Evolutionary conservation across 495 filamentous ascomycete species (phyloP), one percentile per base, ranked within the genome.

Genomic region (Endocarpon pusillum): DNA sequence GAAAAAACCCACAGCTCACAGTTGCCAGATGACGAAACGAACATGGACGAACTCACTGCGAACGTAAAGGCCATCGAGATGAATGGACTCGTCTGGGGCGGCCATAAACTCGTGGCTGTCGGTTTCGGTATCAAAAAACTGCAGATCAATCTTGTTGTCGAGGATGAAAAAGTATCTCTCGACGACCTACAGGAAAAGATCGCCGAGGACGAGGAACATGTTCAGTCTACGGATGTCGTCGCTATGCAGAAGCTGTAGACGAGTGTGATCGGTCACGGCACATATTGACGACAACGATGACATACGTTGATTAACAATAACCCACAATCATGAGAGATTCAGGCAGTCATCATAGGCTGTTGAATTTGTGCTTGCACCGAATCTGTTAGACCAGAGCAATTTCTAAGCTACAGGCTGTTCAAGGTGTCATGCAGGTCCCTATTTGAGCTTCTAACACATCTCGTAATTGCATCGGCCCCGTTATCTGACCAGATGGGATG

Each of bases 51-150:
- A 51, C 60, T 97, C 31, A 82, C 94, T 65, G 69, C 57, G 14
- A 66, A 78, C 44, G 85, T 94, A 47, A 83, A 82, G 52, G 61
- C 67, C 43, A 91, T 97, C 47, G 76, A 83, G 62, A 71, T 76
- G 67, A 89, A 97, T 41, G 89, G 89, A 58, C 77, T 97, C 36
- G 77, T 89, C 28, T 97, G 89, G 89, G 89, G 89, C 73, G 74
- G 69, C 43, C 86, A 79, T 53, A 85, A 87, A 67, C 62, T 93
- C 39, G 78, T 92, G 25, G 54, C 85, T 35, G 78, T 96, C 41
- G 74, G 84, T 51, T 97, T 85, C 71, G 91, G 91, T 63, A 92
- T 97, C 68, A 94, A 89, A 77, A 96, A 96, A 74, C 73, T 97
- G 41, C 91, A 96, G 71, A 91, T 97, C 71, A 96, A 80, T 73